Percentiles rank a stretch among this genome's conserved stretches.
Evolutionary conservation across 1,284 basidiomycete genomes (phyloP).

Genomic region (Golubevia sp.): DNA sequence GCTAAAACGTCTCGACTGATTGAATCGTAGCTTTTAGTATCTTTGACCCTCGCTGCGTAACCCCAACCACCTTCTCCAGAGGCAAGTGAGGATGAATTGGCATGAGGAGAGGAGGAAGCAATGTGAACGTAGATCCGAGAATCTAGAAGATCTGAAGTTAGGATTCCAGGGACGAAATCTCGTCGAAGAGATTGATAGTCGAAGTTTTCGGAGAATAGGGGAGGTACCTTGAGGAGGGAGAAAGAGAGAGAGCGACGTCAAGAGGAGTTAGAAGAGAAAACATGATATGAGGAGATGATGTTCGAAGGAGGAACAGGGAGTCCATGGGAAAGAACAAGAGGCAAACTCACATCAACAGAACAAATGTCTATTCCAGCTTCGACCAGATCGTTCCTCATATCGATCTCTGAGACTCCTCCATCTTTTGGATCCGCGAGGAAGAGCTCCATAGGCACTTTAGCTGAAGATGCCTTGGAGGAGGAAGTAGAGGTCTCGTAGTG

Average conservation of each 20-base stretch:
- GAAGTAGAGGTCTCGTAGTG: slow-evolving; percentile 58
- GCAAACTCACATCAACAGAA: slow-evolving; percentile 73
- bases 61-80: background rate
- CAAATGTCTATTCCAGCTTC: slow-evolving; percentile 70
- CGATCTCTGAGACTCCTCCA: slow-evolving; percentile 67
- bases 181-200: slow-evolving; percentile 89
- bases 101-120: slow-evolving; percentile 59
- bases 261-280: background rate
- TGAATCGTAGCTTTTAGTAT: slow-evolving; percentile 46
- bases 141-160: slow-evolving; percentile 92
- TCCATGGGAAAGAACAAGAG: slow-evolving; percentile 49
- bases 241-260: background rate
- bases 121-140: slow-evolving; percentile 92
- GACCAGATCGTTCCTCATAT: slow-evolving; percentile 82
- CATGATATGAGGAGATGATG: too few relatives aligned
- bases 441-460: slow-evolving; percentile 66
- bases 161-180: slow-evolving; percentile 94
- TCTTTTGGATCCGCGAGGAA: slow-evolving; percentile 64
- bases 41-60: slow-evolving; percentile 45
- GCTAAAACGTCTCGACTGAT: slow-evolving; percentile 80
- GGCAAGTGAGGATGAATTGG: too few relatives aligned
- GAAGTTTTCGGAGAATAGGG: slow-evolving; percentile 97
- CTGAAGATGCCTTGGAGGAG: slow-evolving; percentile 53
- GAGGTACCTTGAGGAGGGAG: slow-evolving; percentile 71
- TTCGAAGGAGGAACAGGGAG: too few relatives aligned